Percentiles rank a stretch among this genome's conserved stretches.
phyloP scores from a whole-genome alignment of 345 rosid genomes.

The Nasturtium officinale region DNA sequence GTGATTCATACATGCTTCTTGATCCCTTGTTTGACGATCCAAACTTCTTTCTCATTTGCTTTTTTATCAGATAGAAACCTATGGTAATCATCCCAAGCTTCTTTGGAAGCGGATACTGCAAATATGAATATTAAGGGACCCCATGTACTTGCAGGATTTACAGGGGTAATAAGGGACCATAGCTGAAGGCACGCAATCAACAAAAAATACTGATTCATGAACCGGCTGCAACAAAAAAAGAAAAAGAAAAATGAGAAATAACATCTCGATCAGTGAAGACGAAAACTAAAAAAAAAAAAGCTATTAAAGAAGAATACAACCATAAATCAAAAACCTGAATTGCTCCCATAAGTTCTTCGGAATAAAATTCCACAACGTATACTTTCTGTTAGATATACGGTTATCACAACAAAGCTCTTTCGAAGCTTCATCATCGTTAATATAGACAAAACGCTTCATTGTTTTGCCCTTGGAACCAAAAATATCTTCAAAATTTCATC shows the following conservation, averaged over 20 bases:
- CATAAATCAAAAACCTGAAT: constrained; percentile 63
- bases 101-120: constrained; percentile 95
- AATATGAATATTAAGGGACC: constrained; percentile 95
- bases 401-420: constrained; percentile 77
- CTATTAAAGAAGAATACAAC: not conserved
- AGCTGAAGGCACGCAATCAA: constrained; percentile 99
- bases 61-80: constrained; percentile 92
- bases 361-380: constrained; percentile 81
- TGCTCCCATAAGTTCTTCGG: constrained; percentile 95
- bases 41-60: constrained; percentile 95
- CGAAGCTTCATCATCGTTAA: constrained; percentile 78
- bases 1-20: constrained; percentile 71
- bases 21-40: constrained; percentile 79
- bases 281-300: not conserved
- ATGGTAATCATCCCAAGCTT: constrained; percentile 99
- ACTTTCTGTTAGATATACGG: constrained; percentile 87
- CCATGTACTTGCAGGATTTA: constrained; percentile 99
- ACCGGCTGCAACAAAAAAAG: constrained; percentile 70
- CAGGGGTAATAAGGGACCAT: constrained; percentile 99
- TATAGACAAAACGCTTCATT: constrained; percentile 91
- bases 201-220: constrained; percentile 98
- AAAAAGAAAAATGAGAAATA: not conserved
- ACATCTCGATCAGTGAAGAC: constrained; percentile 11
- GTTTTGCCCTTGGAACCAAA: constrained; percentile 37
- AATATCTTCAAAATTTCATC: constrained; percentile 36